Conservation (phyloP, 2,329 filamentous ascomycete species). For the Venturia asperata region DNA sequence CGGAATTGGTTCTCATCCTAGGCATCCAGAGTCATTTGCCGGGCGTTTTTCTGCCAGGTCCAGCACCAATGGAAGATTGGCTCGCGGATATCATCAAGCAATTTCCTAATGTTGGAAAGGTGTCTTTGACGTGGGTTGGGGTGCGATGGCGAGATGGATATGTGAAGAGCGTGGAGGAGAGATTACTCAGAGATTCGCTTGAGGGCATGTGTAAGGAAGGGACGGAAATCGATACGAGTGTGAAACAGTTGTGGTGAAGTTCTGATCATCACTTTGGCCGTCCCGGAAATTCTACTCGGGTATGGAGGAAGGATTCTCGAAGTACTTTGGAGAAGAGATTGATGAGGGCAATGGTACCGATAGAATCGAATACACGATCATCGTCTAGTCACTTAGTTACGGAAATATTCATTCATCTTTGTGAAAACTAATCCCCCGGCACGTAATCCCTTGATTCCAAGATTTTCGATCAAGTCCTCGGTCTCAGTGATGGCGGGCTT, state of each 20-base stretch:
- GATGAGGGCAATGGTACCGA: too few relatives aligned
- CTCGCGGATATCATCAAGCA: constrained; percentile 2
- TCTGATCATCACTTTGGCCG: too few relatives aligned
- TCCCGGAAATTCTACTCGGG: too few relatives aligned
- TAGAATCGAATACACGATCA: too few relatives aligned
- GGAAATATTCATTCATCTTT: too few relatives aligned
- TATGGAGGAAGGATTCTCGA: too few relatives aligned
- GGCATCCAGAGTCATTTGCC: constrained; percentile 2
- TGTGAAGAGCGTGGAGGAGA: constrained; percentile 4
- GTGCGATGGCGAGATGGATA: background rate
- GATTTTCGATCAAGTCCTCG: too few relatives aligned
- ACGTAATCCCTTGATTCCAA: too few relatives aligned
- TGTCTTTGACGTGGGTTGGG: constrained; percentile 2
- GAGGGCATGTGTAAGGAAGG: background rate
- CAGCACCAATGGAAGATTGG: constrained; percentile 8
- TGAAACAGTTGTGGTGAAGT: background rate
- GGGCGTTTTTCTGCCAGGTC: constrained; percentile 2
- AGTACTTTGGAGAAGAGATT: too few relatives aligned
- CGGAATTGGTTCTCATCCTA: background rate
- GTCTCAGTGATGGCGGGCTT: too few relatives aligned
- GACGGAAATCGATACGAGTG: background rate
- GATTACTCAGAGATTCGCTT: background rate
- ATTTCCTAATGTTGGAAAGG: background rate
- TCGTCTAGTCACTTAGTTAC: too few relatives aligned
- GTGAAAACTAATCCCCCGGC: too few relatives aligned